phyloP scores from a whole-genome alignment of 768 basidiomycete species.

The Clathrus columnatus region DNA sequence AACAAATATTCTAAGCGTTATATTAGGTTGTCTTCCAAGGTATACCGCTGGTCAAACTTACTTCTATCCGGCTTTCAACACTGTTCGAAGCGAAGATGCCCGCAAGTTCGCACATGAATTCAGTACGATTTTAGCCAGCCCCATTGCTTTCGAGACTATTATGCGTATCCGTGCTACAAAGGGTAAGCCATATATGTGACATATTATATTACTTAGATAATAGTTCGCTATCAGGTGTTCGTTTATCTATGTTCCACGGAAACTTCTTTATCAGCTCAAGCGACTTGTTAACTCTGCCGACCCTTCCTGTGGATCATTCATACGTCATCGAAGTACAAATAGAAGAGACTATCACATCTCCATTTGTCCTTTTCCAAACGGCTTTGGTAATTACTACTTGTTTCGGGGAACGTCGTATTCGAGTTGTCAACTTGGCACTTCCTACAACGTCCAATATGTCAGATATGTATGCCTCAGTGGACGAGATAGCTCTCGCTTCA shows the following conservation, averaged over 20 bases:
- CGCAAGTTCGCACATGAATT: constrained; percentile 98
- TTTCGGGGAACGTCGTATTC: constrained; percentile 84
- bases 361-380: constrained; percentile 91
- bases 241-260: constrained; percentile 96
- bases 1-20: constrained; percentile 1
- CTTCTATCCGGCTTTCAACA: constrained; percentile 98
- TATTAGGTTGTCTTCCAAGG: constrained; percentile 78
- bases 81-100: constrained; percentile 87
- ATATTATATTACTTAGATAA: background rate
- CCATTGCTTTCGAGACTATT: constrained; percentile 93
- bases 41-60: constrained; percentile 98
- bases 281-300: constrained; percentile 90
- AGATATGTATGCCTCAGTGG: constrained; percentile 84
- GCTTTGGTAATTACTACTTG: constrained; percentile 92
- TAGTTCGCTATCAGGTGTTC: constrained; percentile 45
- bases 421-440: constrained; percentile 80
- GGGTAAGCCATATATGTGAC: constrained; percentile 36
- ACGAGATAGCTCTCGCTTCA: constrained; percentile 80
- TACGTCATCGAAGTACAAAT: constrained; percentile 95
- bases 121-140: constrained; percentile 84
- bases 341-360: constrained; percentile 84
- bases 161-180: constrained; percentile 95
- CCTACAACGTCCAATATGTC: constrained; percentile 84
- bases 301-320: constrained; percentile 93
- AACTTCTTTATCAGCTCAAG: constrained; percentile 98